Percentiles rank a stretch among this genome's conserved stretches.
Conservation (phyloP, 768 basidiomycete genomes). For the Fomitopsis serialis region DNA sequence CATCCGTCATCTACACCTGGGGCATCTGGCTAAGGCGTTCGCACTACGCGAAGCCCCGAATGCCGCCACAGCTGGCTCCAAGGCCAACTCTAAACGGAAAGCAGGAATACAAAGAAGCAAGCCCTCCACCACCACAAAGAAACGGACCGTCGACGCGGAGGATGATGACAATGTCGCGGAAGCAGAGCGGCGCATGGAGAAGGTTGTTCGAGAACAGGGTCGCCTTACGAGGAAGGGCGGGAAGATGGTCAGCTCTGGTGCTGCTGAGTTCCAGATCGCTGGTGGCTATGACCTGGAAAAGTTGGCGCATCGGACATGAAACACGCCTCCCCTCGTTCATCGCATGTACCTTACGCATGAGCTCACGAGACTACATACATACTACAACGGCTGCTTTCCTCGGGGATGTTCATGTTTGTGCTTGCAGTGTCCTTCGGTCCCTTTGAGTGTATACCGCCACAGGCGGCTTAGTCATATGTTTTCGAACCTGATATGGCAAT, state of each 20-base stretch:
- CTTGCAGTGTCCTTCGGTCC: no score
- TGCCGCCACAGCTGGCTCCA: constrained; percentile 22
- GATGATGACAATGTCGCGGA: constrained; percentile 33
- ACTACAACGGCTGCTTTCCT: not conserved
- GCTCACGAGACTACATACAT: not conserved
- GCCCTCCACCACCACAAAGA: not conserved
- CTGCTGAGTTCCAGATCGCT: constrained; percentile 74
- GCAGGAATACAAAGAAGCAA: constrained; percentile 8
- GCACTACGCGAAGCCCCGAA: constrained; percentile 82
- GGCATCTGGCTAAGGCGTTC: constrained; percentile 91
- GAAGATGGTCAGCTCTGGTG: constrained; percentile 60
- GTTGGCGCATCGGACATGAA: constrained; percentile 33
- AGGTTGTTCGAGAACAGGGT: constrained; percentile 78
- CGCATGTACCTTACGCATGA: no score
- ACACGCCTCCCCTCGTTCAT: no score
- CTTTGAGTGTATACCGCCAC: no score
- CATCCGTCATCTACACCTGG: constrained; percentile 88
- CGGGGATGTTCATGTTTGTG: no score
- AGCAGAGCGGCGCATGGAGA: constrained; percentile 81
- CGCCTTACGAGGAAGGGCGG: constrained; percentile 77
- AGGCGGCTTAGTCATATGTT: constrained; percentile 10
- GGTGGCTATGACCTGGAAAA: constrained; percentile 58
- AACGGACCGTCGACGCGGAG: constrained; percentile 12
- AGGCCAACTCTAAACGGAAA: constrained; percentile 10
- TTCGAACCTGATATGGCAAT: constrained; percentile 5